Evolutionary conservation across 345 rosid genomes (phyloP), one percentile per base, ranked within the genome.

Genomic region (Pistacia integerrima): DNA sequence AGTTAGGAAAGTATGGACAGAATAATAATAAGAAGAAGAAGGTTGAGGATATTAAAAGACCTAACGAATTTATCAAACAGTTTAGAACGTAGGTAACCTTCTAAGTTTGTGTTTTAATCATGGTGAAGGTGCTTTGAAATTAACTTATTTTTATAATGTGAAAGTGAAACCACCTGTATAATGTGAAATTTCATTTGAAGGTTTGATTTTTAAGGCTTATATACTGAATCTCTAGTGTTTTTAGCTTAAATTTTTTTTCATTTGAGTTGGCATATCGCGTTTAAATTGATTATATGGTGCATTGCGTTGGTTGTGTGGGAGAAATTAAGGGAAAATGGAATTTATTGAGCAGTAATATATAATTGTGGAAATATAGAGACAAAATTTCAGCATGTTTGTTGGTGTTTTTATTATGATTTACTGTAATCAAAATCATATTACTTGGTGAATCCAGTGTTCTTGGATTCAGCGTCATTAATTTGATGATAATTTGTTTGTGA

Each of bases 1-100:
- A 96, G 85, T 77, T 86, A 76, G 89, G 97, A 2, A 88, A 86
- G 63, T 41, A 41, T 41, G 44, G 44, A 41, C 44, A 41, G 44
- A 41, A 41, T 41, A 41, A 41, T 8, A 41, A 41, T 6, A 41
- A 41, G 9, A 41, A 41, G 7, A 41, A 41, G 44, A 41, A 41
- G 44, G 44, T 41, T 41, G 44, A 41, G 44, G 44, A 5, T 41
- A 41, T 41, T 41, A 41, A 41, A 41, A 41, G 44, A 41, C 44
- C 44, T 41, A 1, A 41, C 0, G 44, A 41, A 41, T 41, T 41
- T 41, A 41, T 41, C 44, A 41, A 41, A 41, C 44, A 41, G 9
- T 41, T 41, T 41, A 41, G 44, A 5, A 8, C 44, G 44, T 83
- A 89, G 98, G 97, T 96, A 52, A 36, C 10, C 25, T 11, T 28